Conservation (phyloP, 179 eudicot genomes). For the Gypsophila paniculata region DNA sequence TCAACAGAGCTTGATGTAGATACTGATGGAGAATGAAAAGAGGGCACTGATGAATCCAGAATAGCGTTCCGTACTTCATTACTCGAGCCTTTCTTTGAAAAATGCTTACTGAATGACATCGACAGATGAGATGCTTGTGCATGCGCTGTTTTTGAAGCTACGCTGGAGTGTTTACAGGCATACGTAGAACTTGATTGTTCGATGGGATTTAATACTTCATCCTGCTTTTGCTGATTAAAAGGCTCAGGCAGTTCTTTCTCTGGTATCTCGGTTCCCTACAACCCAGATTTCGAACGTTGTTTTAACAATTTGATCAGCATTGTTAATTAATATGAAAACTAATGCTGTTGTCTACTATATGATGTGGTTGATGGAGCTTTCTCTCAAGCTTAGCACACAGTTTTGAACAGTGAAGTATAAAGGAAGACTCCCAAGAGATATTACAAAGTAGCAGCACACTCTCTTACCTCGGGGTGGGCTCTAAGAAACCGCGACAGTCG, state of each 20-base stretch:
- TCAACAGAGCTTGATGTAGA: neutral
- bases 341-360: neutral
- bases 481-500: slow-evolving; percentile 52
- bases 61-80: neutral
- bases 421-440: neutral
- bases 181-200: slow-evolving; percentile 26
- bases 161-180: neutral
- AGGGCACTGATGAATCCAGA: slow-evolving; percentile 17
- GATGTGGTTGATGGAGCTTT: neutral
- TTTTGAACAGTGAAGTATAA: neutral
- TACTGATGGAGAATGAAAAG: slow-evolving; percentile 11
- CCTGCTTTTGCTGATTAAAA: slow-evolving; percentile 43
- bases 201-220: slow-evolving; percentile 10
- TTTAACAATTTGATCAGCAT: neutral
- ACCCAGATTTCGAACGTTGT: neutral
- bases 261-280: slow-evolving; percentile 73
- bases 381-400: neutral
- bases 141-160: slow-evolving; percentile 11
- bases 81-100: slow-evolving; percentile 33
- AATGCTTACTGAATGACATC: slow-evolving; percentile 45
- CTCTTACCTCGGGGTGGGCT: slow-evolving; percentile 62
- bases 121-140: slow-evolving; percentile 55
- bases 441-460: slow-evolving; percentile 15
- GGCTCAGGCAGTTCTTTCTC: slow-evolving; percentile 70
- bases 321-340: neutral